These are phyloP conservation scores for Microdochium trichocladiopsis DNA, from an alignment of 2,329 filamentous ascomycete genomes.

Conservation along the genomic window DNA sequence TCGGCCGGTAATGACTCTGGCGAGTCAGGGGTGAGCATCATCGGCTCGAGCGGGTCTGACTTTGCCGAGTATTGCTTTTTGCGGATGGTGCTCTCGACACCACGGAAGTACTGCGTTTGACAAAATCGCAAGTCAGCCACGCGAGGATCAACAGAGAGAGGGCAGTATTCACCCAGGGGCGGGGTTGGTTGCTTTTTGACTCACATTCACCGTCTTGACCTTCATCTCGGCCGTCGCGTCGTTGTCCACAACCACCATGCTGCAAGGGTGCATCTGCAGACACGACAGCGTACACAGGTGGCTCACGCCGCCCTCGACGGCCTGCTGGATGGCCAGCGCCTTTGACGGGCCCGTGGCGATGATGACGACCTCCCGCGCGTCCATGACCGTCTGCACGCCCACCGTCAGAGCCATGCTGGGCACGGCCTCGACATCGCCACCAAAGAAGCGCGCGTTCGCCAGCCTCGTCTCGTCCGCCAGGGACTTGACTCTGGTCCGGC, in stretches of 20 bases:
- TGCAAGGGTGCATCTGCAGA: conserved; percentile 65
- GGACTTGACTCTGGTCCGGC: neutral
- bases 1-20: conserved; percentile 1
- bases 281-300: conserved; percentile 76
- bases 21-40: neutral
- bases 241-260: conserved; percentile 69
- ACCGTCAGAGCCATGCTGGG: conserved; percentile 67
- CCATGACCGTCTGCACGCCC: conserved; percentile 60
- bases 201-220: conserved; percentile 55
- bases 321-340: conserved; percentile 63
- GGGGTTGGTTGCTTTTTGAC: no score
- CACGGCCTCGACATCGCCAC: conserved; percentile 55
- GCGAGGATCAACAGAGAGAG: neutral
- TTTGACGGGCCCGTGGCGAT: conserved; percentile 70
- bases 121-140: neutral
- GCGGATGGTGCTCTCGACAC: neutral
- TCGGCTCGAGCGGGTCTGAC: neutral
- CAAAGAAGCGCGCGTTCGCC: conserved; percentile 64
- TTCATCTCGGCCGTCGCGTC: conserved; percentile 59
- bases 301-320: conserved; percentile 67
- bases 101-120: neutral
- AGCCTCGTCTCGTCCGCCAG: conserved; percentile 31
- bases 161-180: no score
- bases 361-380: conserved; percentile 67
- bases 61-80: neutral